phyloP scores from a whole-genome alignment of 495 filamentous ascomycete species.

The Lasiosphaeris hirsuta region DNA sequence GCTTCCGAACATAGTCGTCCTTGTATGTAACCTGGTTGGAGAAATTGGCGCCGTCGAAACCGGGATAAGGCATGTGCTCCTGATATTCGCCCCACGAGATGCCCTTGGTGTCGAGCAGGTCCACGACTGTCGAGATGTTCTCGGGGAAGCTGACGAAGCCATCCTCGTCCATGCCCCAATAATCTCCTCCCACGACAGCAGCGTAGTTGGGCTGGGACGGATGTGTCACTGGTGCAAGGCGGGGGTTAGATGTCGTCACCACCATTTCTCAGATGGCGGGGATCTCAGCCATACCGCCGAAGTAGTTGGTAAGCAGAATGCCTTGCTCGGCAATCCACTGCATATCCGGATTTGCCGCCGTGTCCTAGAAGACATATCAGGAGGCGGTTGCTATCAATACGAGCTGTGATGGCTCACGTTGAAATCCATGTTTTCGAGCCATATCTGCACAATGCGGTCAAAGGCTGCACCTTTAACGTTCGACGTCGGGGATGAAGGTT shows the following conservation, averaged over 20 bases:
- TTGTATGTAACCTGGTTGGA: conserved; percentile 48
- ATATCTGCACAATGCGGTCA: conserved; percentile 64
- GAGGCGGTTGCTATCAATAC: background rate
- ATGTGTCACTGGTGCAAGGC: conserved; percentile 44
- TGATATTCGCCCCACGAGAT: conserved; percentile 70
- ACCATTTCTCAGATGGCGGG: background rate
- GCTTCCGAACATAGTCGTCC: conserved; percentile 75
- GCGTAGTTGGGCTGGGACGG: conserved; percentile 72
- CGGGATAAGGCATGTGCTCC: conserved; percentile 65
- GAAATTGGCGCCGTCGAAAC: conserved; percentile 56
- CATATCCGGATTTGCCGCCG: conserved; percentile 26
- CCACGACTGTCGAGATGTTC: conserved; percentile 66
- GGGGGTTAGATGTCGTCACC: too few species aligned
- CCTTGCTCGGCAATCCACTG: conserved; percentile 58
- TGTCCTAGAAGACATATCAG: background rate
- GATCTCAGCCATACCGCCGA: conserved; percentile 27
- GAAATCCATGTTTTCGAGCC: conserved; percentile 70
- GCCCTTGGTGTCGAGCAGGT: conserved; percentile 64
- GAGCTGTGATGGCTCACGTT: conserved; percentile 25
- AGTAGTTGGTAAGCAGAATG: conserved; percentile 64
- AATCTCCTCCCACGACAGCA: conserved; percentile 59
- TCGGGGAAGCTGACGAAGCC: conserved; percentile 51
- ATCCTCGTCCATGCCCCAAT: conserved; percentile 67
- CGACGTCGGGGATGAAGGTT: conserved; percentile 51
- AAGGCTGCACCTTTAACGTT: conserved; percentile 63